These are phyloP conservation scores for Acmispon strigosus DNA, from an alignment of 306 rosid genomes.

Conservation along the genomic window DNA sequence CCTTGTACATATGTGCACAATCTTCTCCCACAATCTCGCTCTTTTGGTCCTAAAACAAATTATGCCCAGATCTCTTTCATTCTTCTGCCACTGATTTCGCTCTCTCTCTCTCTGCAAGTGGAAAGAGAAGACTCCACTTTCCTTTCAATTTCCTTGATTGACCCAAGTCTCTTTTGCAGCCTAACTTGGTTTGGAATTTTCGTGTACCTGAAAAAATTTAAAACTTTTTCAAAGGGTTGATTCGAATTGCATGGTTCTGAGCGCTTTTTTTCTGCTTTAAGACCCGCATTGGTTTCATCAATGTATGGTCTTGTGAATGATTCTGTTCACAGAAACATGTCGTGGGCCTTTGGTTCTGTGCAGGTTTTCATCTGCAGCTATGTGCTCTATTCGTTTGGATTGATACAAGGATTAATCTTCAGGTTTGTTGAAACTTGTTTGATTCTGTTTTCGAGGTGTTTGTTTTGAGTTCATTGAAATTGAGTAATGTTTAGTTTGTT, in stretches of 20 bases:
- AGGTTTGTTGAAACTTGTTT: conserved; percentile 35
- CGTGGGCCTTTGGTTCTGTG: conserved; percentile 29
- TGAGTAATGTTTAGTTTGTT: not conserved
- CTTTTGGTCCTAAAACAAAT: not conserved
- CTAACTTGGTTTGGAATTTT: conserved; percentile 21
- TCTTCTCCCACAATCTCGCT: conserved; percentile 61
- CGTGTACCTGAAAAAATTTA: not conserved
- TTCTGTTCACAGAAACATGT: conserved; percentile 36
- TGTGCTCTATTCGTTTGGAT: conserved; percentile 32
- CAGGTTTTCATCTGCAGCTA: conserved; percentile 26
- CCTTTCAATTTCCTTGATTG: not conserved
- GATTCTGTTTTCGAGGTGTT: not conserved
- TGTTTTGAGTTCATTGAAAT: not conserved
- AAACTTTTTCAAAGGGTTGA: not conserved
- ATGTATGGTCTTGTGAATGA: conserved; percentile 28
- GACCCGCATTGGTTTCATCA: conserved; percentile 32
- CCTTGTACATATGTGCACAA: conserved; percentile 24
- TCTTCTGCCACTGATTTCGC: conserved; percentile 32
- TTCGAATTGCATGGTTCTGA: conserved; percentile 24
- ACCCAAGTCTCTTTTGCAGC: not conserved
- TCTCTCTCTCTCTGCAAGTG: conserved; percentile 26
- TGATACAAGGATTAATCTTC: conserved; percentile 25
- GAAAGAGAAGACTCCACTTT: conserved; percentile 20
- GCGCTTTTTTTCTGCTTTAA: conserved; percentile 19
- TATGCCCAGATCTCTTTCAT: conserved; percentile 10